Percentiles rank a stretch among this genome's conserved stretches.
Evolutionary conservation across 2,329 filamentous ascomycete genomes (phyloP).

Genomic region (Diaporthe ilicicola): DNA sequence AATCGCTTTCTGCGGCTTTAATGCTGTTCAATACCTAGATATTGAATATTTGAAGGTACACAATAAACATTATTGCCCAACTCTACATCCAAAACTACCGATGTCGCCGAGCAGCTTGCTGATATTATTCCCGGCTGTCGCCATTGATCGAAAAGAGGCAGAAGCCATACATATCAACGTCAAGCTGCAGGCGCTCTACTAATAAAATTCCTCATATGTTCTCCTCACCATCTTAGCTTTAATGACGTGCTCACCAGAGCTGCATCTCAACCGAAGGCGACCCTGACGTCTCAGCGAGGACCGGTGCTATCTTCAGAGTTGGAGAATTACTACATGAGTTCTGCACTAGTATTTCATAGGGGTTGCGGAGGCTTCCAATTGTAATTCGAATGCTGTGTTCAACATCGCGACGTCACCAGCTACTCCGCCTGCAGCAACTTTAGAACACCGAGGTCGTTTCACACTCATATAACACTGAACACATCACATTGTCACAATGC

Average conservation of each 20-base stretch:
- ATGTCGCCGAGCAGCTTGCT: neutral
- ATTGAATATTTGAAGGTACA: no score
- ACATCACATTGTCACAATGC: neutral
- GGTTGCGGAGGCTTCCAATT: neutral
- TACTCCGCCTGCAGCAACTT: neutral
- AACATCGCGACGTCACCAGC: neutral
- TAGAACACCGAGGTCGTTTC: neutral
- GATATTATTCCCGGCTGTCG: neutral
- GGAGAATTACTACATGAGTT: neutral
- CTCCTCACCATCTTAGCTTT: constrained; percentile 32
- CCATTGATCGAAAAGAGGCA: neutral
- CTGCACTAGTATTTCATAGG: neutral
- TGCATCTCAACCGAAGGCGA: neutral
- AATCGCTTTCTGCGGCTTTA: neutral
- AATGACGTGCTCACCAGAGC: constrained; percentile 29
- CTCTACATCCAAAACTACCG: neutral
- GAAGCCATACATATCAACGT: constrained; percentile 5
- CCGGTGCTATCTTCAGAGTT: neutral
- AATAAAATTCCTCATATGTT: neutral
- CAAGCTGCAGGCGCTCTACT: constrained; percentile 18
- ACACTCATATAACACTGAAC: neutral
- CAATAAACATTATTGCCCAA: no score
- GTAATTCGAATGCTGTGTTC: neutral
- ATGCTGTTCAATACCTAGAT: no score
- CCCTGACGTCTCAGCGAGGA: neutral